Conservation (phyloP, 768 basidiomycete species). For the Gyrodon lividus region DNA sequence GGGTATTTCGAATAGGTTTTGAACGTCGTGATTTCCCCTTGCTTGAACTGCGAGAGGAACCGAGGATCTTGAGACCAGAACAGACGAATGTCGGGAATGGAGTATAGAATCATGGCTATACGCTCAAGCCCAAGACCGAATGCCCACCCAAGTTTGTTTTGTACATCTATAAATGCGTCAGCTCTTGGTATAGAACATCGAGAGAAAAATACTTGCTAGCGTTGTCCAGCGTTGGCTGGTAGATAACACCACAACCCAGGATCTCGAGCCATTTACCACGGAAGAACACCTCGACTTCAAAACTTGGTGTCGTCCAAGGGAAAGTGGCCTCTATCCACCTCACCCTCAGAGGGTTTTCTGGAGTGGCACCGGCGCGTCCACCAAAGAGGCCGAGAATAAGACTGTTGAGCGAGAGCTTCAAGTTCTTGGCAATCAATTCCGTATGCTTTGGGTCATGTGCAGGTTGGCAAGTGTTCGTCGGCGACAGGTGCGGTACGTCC, state of each 20-base stretch:
- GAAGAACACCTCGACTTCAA: slow-evolving; percentile 97
- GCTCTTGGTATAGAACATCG: neutral
- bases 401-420: slow-evolving; percentile 88
- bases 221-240: slow-evolving; percentile 83
- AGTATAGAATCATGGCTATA: slow-evolving; percentile 96
- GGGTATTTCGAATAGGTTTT: slow-evolving; percentile 93
- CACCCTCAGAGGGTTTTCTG: slow-evolving; percentile 74
- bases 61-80: slow-evolving; percentile 94
- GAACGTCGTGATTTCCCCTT: slow-evolving; percentile 78
- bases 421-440: slow-evolving; percentile 72
- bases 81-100: slow-evolving; percentile 94
- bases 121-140: slow-evolving; percentile 97
- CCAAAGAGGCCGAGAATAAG: slow-evolving; percentile 84
- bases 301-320: slow-evolving; percentile 97
- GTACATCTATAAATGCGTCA: slow-evolving; percentile 51
- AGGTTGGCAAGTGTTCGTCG: slow-evolving; percentile 78
- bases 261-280: slow-evolving; percentile 97
- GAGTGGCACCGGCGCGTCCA: slow-evolving; percentile 45
- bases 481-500: slow-evolving; percentile 73
- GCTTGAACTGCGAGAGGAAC: slow-evolving; percentile 83
- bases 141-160: slow-evolving; percentile 92
- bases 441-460: slow-evolving; percentile 74
- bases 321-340: slow-evolving; percentile 99
- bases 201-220: slow-evolving; percentile 58
- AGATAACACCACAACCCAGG: slow-evolving; percentile 88